Conservation (phyloP, 805 yeast genomes). For the Isabelozyma rhagii region DNA sequence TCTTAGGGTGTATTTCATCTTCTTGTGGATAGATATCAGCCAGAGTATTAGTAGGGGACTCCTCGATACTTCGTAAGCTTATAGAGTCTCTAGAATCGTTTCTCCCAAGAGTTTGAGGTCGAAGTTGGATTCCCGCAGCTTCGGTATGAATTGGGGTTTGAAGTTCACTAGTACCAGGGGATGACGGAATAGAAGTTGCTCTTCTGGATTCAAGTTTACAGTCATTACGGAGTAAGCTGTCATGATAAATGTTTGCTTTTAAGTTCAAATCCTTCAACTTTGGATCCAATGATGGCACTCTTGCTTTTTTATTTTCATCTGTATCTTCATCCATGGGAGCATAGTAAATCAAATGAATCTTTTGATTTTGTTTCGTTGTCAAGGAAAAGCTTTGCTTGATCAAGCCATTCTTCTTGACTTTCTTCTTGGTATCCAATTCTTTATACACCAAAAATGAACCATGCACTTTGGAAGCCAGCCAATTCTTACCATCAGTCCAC, state of each 20-base stretch:
- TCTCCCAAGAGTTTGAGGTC: not conserved
- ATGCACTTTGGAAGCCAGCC: conserved; percentile 68
- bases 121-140: not conserved
- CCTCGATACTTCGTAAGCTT: not conserved
- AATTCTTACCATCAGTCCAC: conserved; percentile 75
- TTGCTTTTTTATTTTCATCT: conserved; percentile 4
- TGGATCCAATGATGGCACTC: conserved; percentile 23
- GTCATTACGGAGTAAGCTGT: conserved; percentile 9
- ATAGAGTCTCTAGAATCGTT: not conserved
- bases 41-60: not conserved
- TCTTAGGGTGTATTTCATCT: not conserved
- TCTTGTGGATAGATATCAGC: not conserved
- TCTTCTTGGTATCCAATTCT: conserved; percentile 47
- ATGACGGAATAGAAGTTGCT: not conserved
- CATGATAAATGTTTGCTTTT: conserved; percentile 19
- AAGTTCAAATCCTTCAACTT: conserved; percentile 15
- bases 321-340: not conserved
- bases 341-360: conserved; percentile 58
- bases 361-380: conserved; percentile 49
- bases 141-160: not conserved
- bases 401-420: conserved; percentile 47
- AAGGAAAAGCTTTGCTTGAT: conserved; percentile 64
- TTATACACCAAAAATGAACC: conserved; percentile 41
- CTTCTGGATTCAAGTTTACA: not conserved
- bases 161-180: not conserved